A percentile compares a stretch with the other conserved stretches of the same genome.
These are phyloP conservation scores for Pachyrhizus erosus DNA, from an alignment of 306 rosid genomes.

Conservation along the genomic window DNA sequence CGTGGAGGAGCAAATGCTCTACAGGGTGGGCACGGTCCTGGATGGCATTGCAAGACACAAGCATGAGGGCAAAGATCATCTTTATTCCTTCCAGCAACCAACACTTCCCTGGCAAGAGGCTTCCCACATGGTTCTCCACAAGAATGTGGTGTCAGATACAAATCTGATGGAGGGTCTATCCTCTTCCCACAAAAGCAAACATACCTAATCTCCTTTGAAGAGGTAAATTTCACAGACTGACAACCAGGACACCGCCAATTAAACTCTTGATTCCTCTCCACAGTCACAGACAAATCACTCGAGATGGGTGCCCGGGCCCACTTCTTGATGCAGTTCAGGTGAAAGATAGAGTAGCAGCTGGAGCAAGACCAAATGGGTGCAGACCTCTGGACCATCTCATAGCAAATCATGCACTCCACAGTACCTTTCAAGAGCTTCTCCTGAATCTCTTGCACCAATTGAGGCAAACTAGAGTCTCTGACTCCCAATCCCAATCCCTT, in stretches of 20 bases:
- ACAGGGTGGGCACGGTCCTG: slow-evolving; percentile 98
- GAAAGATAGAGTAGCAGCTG: slow-evolving; percentile 88
- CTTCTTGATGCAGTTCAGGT: slow-evolving; percentile 81
- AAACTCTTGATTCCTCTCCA: slow-evolving; percentile 78
- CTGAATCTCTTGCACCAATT: slow-evolving; percentile 88
- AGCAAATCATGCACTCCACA: slow-evolving; percentile 95
- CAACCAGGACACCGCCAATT: slow-evolving; percentile 99
- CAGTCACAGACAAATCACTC: slow-evolving; percentile 64
- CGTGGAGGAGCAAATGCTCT: slow-evolving; percentile 87
- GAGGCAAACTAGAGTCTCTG: slow-evolving; percentile 70
- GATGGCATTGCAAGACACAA: slow-evolving; percentile 98
- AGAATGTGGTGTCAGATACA: slow-evolving; percentile 92
- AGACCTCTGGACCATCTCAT: slow-evolving; percentile 84
- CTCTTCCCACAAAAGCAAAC: slow-evolving; percentile 89
- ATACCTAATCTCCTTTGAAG: slow-evolving; percentile 81
- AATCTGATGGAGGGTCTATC: slow-evolving; percentile 88
- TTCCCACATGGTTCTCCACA: slow-evolving; percentile 95
- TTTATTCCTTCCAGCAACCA: slow-evolving; percentile 54
- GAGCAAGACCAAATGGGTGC: slow-evolving; percentile 91
- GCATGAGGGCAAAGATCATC: slow-evolving; percentile 86
- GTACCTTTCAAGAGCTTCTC: slow-evolving; percentile 78
- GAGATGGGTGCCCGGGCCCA: slow-evolving; percentile 97
- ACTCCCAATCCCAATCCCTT: slow-evolving; percentile 38
- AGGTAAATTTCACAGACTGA: slow-evolving; percentile 79
- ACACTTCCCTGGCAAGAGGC: slow-evolving; percentile 71